Conservation (phyloP, 371 early-diverging fungal species). For the Rhizomucor miehei region DNA sequence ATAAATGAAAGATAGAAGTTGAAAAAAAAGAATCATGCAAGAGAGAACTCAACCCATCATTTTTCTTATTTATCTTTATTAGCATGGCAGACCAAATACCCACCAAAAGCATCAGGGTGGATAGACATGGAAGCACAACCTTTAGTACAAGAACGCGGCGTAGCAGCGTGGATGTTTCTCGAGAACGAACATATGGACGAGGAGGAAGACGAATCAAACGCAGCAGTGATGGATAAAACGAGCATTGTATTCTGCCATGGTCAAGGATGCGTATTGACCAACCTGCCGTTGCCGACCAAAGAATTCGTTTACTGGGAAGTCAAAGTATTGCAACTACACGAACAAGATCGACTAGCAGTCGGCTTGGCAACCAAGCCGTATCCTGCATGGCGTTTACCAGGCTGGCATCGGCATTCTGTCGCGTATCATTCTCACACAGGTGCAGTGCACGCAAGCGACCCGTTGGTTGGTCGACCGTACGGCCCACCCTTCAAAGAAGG, state of each 20-base stretch:
- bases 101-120: conserved; percentile 25
- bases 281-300: conserved; percentile 66
- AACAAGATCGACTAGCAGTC: conserved; percentile 39
- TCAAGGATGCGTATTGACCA: conserved; percentile 71
- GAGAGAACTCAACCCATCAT: no score
- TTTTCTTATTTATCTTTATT: conserved; percentile 1
- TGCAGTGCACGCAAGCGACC: conserved; percentile 57
- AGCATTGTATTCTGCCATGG: conserved; percentile 67
- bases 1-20: neutral
- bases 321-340: conserved; percentile 58
- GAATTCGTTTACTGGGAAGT: conserved; percentile 70
- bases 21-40: neutral
- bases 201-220: conserved; percentile 48
- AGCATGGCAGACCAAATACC: conserved; percentile 38
- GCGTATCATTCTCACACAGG: conserved; percentile 64
- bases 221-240: conserved; percentile 66
- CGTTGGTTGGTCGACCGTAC: conserved; percentile 54
- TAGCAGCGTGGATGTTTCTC: conserved; percentile 35
- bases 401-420: conserved; percentile 62
- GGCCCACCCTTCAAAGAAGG: conserved; percentile 62
- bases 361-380: conserved; percentile 67
- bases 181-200: conserved; percentile 24
- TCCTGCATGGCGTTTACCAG: conserved; percentile 59
- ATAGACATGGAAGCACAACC: conserved; percentile 24
- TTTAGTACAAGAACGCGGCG: conserved; percentile 28